Conservation (phyloP, 2,329 filamentous ascomycete species). For the Fusarium duplospermum region DNA sequence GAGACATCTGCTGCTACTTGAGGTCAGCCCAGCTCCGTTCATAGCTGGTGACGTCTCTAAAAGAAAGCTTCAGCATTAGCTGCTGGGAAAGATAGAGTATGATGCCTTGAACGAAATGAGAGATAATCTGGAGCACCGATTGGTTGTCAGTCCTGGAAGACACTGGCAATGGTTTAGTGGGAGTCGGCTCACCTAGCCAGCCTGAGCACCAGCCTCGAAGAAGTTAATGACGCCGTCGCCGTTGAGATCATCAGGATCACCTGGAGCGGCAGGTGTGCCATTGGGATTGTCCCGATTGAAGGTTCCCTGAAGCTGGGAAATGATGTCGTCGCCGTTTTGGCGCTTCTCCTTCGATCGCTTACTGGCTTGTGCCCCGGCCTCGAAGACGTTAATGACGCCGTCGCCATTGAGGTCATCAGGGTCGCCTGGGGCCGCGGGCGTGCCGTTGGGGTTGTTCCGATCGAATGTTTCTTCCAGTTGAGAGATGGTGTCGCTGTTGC, state of each 20-base stretch:
- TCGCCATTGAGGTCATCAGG: background rate
- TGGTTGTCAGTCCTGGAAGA: background rate
- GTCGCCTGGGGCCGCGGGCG: background rate
- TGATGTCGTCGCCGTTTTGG: background rate
- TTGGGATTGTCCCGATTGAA: background rate
- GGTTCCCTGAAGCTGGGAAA: background rate
- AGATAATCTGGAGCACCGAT: background rate
- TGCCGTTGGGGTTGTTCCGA: background rate
- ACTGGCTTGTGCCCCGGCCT: background rate
- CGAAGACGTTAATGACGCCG: background rate
- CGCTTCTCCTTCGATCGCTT: background rate
- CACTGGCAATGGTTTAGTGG: background rate
- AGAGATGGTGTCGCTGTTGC: background rate
- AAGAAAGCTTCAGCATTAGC: background rate
- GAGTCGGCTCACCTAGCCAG: background rate
- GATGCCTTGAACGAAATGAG: background rate
- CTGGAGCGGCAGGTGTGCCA: background rate
- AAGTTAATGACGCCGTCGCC: background rate
- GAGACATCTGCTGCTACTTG: background rate
- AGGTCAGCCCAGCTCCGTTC: background rate
- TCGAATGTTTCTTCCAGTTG: background rate
- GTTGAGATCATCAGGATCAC: background rate
- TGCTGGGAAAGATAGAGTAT: background rate
- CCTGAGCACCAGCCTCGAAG: background rate
- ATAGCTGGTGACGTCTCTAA: background rate